phyloP scores from a whole-genome alignment of 176 grass and related monocot species.

The Aegilops umbellulata region DNA sequence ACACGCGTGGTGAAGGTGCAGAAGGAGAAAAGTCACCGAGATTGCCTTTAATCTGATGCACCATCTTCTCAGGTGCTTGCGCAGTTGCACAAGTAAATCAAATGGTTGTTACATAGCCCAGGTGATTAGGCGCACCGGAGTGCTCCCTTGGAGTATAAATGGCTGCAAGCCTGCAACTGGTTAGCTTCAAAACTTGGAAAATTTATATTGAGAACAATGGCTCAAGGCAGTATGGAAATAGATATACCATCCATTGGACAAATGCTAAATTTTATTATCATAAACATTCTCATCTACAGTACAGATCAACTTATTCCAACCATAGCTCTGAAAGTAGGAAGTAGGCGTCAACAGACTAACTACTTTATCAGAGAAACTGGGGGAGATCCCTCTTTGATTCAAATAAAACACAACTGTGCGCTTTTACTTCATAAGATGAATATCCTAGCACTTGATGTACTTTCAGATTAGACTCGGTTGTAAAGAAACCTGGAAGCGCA shows the following conservation, averaged over 20 bases:
- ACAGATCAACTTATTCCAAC: background rate
- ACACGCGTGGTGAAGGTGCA: background rate
- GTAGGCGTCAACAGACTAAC: conserved; percentile 16
- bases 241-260: background rate
- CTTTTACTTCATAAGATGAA: conserved; percentile 68
- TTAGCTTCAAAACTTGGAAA: background rate
- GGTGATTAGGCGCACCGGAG: background rate
- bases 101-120: background rate
- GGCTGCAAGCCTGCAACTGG: background rate
- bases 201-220: background rate
- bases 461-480: conserved; percentile 33
- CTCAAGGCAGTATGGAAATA: background rate
- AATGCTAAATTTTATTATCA: conserved; percentile 22
- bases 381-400: conserved; percentile 56
- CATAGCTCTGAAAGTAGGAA: background rate
- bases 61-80: background rate
- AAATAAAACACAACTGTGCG: conserved; percentile 81
- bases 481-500: conserved; percentile 81
- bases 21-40: background rate
- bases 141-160: background rate
- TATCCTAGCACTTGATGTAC: conserved; percentile 43
- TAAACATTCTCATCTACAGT: conserved; percentile 27
- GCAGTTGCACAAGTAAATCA: no score
- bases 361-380: conserved; percentile 31
- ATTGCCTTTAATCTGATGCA: background rate